Percentiles rank a stretch among this genome's conserved stretches.
Evolutionary conservation across 2,329 filamentous ascomycete species (phyloP).

Genomic region (Claviceps spartinae): DNA sequence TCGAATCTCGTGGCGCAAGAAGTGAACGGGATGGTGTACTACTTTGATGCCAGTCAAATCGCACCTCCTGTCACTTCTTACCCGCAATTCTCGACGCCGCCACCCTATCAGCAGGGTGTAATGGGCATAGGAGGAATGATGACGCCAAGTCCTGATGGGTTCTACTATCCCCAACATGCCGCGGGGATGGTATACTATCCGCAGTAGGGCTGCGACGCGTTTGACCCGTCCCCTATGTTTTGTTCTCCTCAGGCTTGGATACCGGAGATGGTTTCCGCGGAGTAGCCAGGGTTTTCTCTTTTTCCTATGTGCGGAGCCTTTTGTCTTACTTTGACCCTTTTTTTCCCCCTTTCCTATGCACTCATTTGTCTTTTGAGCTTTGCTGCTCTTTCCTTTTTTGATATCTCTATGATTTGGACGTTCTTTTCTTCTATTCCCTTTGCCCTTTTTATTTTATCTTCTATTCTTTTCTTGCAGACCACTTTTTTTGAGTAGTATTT

Average conservation of each 20-base stretch:
- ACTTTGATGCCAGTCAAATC: slow-evolving; percentile 70
- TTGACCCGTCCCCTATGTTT: slow-evolving; percentile 10
- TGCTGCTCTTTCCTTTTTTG: neutral
- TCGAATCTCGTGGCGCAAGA: slow-evolving; percentile 62
- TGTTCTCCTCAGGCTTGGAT: slow-evolving; percentile 13
- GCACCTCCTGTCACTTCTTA: slow-evolving; percentile 34
- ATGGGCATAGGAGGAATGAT: slow-evolving; percentile 71
- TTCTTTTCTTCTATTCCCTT: neutral
- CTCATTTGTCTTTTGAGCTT: neutral
- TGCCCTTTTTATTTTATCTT: neutral
- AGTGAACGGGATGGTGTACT: slow-evolving; percentile 92
- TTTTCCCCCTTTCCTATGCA: neutral
- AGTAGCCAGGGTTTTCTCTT: slow-evolving; percentile 3
- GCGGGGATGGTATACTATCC: slow-evolving; percentile 48
- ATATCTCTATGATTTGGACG: neutral
- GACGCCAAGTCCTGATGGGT: slow-evolving; percentile 52
- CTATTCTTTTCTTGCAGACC: neutral
- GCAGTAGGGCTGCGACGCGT: slow-evolving; percentile 30
- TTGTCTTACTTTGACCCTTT: neutral
- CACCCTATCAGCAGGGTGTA: slow-evolving; percentile 41
- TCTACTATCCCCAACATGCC: slow-evolving; percentile 51
- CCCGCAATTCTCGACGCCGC: slow-evolving; percentile 32
- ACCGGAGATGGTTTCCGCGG: slow-evolving; percentile 20
- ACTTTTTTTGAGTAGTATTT: neutral
- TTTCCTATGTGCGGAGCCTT: slow-evolving; percentile 2